These are phyloP conservation scores for Annulohypoxylon nitens DNA, from an alignment of 495 filamentous ascomycete species.

Conservation along the genomic window DNA sequence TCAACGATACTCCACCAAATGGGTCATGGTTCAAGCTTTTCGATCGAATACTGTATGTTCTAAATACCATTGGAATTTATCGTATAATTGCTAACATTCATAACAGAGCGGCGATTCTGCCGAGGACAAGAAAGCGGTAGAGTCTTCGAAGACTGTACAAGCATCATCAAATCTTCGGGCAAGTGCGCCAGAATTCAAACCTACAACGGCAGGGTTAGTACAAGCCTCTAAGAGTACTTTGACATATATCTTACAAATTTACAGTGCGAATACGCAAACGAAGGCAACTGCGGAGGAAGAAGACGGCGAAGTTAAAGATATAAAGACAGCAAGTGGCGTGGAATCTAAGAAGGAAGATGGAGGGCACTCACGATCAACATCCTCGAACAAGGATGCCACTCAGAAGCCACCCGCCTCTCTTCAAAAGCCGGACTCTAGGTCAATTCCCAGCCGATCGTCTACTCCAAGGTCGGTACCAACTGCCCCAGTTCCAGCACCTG, in stretches of 20 bases:
- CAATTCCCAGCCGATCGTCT: conserved; percentile 44
- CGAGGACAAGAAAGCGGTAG: conserved; percentile 52
- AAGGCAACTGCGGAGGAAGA: conserved; percentile 71
- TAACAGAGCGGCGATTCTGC: conserved; percentile 54
- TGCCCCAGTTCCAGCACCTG: conserved; percentile 26
- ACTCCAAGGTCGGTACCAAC: conserved; percentile 44
- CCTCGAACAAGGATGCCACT: conserved; percentile 26
- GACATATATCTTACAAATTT: conserved; percentile 46
- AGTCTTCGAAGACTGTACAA: conserved; percentile 41
- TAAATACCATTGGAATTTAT: conserved; percentile 46
- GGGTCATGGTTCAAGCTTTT: conserved; percentile 90
- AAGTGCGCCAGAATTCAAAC: conserved; percentile 63
- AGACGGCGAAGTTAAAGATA: conserved; percentile 83
- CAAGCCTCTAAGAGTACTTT: conserved; percentile 24
- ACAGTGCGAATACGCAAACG: conserved; percentile 51
- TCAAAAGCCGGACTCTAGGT: conserved; percentile 43
- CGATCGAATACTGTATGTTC: conserved; percentile 62
- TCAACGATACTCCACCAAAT: conserved; percentile 79
- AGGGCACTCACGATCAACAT: conserved; percentile 18
- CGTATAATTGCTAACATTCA: conserved; percentile 37
- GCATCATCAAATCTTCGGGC: conserved; percentile 53
- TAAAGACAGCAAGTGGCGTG: conserved; percentile 52
- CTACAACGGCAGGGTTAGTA: conserved; percentile 50
- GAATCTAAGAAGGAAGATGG: conserved; percentile 34
- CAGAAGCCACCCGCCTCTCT: conserved; percentile 26